Base-by-base conservation (phyloP, 2,329 filamentous ascomycete species). In the Elsinoe fawcettii region DNA sequence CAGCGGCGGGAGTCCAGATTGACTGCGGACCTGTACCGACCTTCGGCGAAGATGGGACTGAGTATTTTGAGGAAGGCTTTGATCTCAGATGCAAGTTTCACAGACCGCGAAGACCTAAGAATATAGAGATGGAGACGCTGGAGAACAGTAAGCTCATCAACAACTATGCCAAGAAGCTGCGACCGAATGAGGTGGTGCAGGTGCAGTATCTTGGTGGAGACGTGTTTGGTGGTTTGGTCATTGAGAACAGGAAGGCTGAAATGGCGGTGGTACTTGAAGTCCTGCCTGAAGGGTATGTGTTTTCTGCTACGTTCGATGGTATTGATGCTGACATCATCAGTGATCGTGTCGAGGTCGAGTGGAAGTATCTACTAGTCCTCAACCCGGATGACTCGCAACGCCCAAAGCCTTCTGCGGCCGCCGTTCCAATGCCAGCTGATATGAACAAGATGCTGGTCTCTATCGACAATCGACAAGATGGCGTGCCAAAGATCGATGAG, bases 61-160 rank as follows among this genome's bases (percentile, higher is more conserved):
- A 96, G 69, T 96, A 96, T 71, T 92, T 88, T 63, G 87, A 95
- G 64, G 88, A 90, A 66, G 90, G 87, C 1, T 92, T 95, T 65
- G 90, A 96, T 67, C 91, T 97, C 69, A 90, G 88, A 64, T 99
- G 93, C 74, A 88, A 91, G 60, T 96, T 95, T 73, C 93, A 99
- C 70, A 83, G 93, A 51, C 84, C 87, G 12, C 95, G 93, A 75
- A 85, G 93, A 66, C 85, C 90, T 61, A 89, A 86, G 73, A 88
- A 87, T 62, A 22, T 66, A 27, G 68, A 67, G 20, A 55, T 65
- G 7, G 82, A 88, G 56, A 74, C 77, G 1, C 74, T 93, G 60
- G 90, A 93, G 65, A 79, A 81, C 55, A 85, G 87, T 68, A 76
- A 82, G 57, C 82, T 84, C 60, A 81, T 93, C 57, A 79, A 80